Evolutionary conservation across 306 rosid genomes (phyloP).

Genomic region (Senna tora): DNA sequence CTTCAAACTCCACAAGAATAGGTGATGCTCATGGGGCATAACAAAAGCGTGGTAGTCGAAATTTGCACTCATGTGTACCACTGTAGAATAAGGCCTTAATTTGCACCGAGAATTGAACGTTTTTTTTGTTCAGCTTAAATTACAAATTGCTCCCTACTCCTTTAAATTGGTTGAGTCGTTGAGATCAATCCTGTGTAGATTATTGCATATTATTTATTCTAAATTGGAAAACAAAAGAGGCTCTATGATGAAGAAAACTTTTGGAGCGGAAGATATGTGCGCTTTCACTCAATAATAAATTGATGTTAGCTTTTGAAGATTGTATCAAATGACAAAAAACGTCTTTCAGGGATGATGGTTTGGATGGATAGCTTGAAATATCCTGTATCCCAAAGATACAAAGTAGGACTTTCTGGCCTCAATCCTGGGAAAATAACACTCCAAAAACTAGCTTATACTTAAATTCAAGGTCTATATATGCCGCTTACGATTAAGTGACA

Average conservation of each 20-base stretch:
- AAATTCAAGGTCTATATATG: too few relatives aligned
- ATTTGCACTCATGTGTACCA: constrained; percentile 4
- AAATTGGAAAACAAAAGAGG: not conserved
- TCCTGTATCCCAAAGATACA: too few relatives aligned
- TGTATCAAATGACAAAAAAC: too few relatives aligned
- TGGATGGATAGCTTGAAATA: too few relatives aligned
- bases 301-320: too few relatives aligned
- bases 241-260: not conserved
- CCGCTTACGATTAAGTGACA: too few relatives aligned
- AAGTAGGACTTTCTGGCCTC: too few relatives aligned
- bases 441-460: too few relatives aligned
- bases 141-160: not conserved
- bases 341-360: too few relatives aligned
- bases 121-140: constrained; percentile 9
- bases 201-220: not conserved
- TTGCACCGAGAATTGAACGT: constrained; percentile 4
- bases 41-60: not conserved
- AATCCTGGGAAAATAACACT: too few relatives aligned
- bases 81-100: constrained; percentile 15
- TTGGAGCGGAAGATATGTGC: too few relatives aligned
- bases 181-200: not conserved
- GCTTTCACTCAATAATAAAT: too few relatives aligned
- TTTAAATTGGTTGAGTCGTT: not conserved
- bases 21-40: constrained; percentile 18
- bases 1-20: not conserved